These are phyloP conservation scores for Colletotrichum godetiae DNA, from an alignment of 2,329 filamentous ascomycete genomes.

Conservation along the genomic window DNA sequence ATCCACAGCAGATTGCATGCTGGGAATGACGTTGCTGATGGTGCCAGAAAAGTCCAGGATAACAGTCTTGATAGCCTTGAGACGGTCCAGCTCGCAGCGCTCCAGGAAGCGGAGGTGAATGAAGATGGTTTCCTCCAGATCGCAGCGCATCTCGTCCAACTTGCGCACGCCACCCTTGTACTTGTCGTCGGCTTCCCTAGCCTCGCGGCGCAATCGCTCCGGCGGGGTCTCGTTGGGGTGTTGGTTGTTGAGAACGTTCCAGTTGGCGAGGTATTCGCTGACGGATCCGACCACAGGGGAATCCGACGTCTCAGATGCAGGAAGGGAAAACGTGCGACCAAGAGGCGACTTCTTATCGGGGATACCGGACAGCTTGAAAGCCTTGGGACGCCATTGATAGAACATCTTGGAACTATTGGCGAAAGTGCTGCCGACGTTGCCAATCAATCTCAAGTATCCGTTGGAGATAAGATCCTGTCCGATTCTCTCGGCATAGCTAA, in stretches of 20 bases:
- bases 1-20: slow-evolving; percentile 93
- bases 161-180: slow-evolving; percentile 90
- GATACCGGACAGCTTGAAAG: slow-evolving; percentile 87
- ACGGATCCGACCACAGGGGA: slow-evolving; percentile 86
- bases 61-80: slow-evolving; percentile 98
- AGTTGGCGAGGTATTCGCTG: slow-evolving; percentile 88
- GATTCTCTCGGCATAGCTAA: slow-evolving; percentile 93
- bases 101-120: slow-evolving; percentile 95
- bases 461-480: slow-evolving; percentile 90
- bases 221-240: slow-evolving; percentile 94
- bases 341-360: slow-evolving; percentile 86
- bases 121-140: slow-evolving; percentile 94
- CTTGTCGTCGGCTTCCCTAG: slow-evolving; percentile 88
- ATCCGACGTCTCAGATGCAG: slow-evolving; percentile 68
- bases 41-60: slow-evolving; percentile 97
- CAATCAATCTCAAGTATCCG: slow-evolving; percentile 89
- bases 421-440: slow-evolving; percentile 94
- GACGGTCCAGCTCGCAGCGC: slow-evolving; percentile 92
- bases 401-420: slow-evolving; percentile 98
- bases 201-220: slow-evolving; percentile 88
- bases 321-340: slow-evolving; percentile 79
- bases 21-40: slow-evolving; percentile 97
- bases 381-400: slow-evolving; percentile 96
- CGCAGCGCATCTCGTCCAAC: slow-evolving; percentile 90
- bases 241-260: slow-evolving; percentile 91